Evolutionary conservation across 1,284 basidiomycete genomes (phyloP).

Genomic region (Chondrostereum purpureum): DNA sequence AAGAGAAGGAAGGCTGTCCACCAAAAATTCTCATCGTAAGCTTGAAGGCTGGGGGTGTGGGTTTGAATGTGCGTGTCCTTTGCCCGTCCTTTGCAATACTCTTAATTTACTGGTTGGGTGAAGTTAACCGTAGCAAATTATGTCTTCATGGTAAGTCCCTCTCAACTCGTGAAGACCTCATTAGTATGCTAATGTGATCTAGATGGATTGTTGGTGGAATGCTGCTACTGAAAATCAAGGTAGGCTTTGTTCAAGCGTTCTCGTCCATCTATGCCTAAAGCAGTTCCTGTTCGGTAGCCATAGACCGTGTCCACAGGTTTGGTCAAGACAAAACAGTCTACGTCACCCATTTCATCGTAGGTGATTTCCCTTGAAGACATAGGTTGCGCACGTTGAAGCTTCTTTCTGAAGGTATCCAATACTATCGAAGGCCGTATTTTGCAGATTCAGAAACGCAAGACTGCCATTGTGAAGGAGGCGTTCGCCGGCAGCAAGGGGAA

Average conservation of each 20-base stretch:
- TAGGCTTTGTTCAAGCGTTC: conserved; percentile 25
- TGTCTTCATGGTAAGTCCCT: conserved; percentile 72
- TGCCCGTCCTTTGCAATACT: background rate
- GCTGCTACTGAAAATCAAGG: conserved; percentile 87
- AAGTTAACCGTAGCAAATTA: conserved; percentile 73
- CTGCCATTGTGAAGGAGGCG: conserved; percentile 76
- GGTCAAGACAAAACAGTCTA: conserved; percentile 83
- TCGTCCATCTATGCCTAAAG: conserved; percentile 19
- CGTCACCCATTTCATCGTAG: conserved; percentile 87
- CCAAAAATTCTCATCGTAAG: conserved; percentile 84
- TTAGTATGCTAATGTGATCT: conserved; percentile 9
- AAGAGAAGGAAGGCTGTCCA: conserved; percentile 32
- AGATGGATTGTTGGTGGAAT: conserved; percentile 98
- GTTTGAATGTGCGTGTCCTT: conserved; percentile 60
- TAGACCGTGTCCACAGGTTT: conserved; percentile 77
- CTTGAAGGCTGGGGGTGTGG: conserved; percentile 92
- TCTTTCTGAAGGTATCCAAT: conserved; percentile 43
- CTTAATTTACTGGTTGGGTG: background rate
- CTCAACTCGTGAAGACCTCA: background rate
- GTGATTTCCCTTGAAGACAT: conserved; percentile 18
- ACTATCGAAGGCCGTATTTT: conserved; percentile 81
- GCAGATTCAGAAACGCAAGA: conserved; percentile 86
- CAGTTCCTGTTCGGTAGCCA: conserved; percentile 38
- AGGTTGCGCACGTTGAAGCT: conserved; percentile 2
- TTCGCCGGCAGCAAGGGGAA: conserved; percentile 40